These are phyloP conservation scores for Sergeia podlipaevii DNA, from an alignment of 208 protist genomes.

Conservation along the genomic window DNA sequence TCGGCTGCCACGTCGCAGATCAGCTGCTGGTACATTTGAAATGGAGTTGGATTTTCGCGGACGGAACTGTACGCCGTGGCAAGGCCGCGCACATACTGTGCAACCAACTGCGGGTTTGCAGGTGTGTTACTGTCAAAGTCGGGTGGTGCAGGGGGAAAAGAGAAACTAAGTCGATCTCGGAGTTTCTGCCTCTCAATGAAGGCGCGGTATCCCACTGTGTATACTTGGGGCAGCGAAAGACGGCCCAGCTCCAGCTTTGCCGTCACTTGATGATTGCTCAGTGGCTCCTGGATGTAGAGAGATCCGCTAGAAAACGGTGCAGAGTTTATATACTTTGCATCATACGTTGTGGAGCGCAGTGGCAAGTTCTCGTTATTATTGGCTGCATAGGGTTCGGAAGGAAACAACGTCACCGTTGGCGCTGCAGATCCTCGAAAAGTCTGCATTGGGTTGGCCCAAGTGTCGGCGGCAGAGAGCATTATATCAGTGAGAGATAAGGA, in stretches of 20 bases:
- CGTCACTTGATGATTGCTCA: slow-evolving; percentile 23
- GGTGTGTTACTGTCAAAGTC: slow-evolving; percentile 73
- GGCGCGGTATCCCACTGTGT: slow-evolving; percentile 51
- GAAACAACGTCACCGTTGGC: slow-evolving; percentile 33
- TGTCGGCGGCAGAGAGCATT: slow-evolving; percentile 26
- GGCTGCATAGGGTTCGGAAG: slow-evolving; percentile 27
- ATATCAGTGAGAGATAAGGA: background rate
- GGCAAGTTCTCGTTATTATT: slow-evolving; percentile 37
- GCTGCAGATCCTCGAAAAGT: slow-evolving; percentile 7
- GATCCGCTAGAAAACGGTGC: slow-evolving; percentile 42
- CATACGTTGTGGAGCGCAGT: slow-evolving; percentile 63
- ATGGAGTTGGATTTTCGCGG: slow-evolving; percentile 44
- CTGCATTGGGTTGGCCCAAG: slow-evolving; percentile 18
- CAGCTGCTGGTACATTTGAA: slow-evolving; percentile 62
- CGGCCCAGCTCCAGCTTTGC: slow-evolving; percentile 32
- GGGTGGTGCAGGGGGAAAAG: slow-evolving; percentile 49
- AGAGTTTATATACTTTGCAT: slow-evolving; percentile 45
- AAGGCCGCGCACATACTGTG: slow-evolving; percentile 65
- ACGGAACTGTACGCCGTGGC: slow-evolving; percentile 45
- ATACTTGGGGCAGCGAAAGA: slow-evolving; percentile 59
- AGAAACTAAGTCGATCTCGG: slow-evolving; percentile 8
- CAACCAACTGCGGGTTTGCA: slow-evolving; percentile 54
- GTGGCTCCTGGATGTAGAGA: slow-evolving; percentile 64
- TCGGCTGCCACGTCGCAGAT: slow-evolving; percentile 26
- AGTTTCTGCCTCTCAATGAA: slow-evolving; percentile 40